Percentiles rank a stretch among this genome's conserved stretches.
Conservation (phyloP, 768 basidiomycete genomes). For the Antrodiella citrinella region DNA sequence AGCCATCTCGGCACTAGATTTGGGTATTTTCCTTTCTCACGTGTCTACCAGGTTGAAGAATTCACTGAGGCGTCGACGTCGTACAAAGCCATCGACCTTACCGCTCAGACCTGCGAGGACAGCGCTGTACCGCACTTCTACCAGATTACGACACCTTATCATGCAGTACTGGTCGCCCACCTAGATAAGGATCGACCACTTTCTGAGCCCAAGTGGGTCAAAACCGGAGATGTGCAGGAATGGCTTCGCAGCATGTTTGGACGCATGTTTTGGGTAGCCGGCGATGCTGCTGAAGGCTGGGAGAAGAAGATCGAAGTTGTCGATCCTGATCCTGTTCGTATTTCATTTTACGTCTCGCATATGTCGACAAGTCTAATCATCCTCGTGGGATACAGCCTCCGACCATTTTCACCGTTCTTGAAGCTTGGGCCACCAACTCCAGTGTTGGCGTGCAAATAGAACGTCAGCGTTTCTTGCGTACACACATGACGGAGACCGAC, state of each 20-base stretch:
- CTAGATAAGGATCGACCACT: constrained; percentile 84
- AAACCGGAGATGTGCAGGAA: constrained; percentile 88
- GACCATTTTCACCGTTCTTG: constrained; percentile 85
- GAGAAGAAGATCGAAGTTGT: constrained; percentile 86
- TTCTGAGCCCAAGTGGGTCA: constrained; percentile 96
- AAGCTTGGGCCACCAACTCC: constrained; percentile 84
- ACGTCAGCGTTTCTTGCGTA: constrained; percentile 82
- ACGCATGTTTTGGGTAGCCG: constrained; percentile 79
- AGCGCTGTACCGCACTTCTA: constrained; percentile 68
- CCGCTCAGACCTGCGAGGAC: constrained; percentile 40
- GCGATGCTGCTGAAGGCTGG: constrained; percentile 86
- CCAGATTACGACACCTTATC: constrained; percentile 41
- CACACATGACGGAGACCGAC: constrained; percentile 78
- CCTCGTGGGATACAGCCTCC: constrained; percentile 52
- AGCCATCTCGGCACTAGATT: constrained; percentile 19
- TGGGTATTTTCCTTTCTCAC: background rate
- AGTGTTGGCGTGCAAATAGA: constrained; percentile 66
- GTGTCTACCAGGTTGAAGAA: constrained; percentile 55
- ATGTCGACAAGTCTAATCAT: constrained; percentile 4
- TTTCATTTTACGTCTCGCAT: constrained; percentile 4
- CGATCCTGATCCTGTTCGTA: constrained; percentile 90
- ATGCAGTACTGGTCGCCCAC: constrained; percentile 61
- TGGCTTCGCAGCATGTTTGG: constrained; percentile 89
- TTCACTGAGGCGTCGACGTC: constrained; percentile 65
- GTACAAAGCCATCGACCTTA: constrained; percentile 50